Evolutionary conservation across 2,329 filamentous ascomycete species (phyloP).

Genomic region (Orbilia javanica): DNA sequence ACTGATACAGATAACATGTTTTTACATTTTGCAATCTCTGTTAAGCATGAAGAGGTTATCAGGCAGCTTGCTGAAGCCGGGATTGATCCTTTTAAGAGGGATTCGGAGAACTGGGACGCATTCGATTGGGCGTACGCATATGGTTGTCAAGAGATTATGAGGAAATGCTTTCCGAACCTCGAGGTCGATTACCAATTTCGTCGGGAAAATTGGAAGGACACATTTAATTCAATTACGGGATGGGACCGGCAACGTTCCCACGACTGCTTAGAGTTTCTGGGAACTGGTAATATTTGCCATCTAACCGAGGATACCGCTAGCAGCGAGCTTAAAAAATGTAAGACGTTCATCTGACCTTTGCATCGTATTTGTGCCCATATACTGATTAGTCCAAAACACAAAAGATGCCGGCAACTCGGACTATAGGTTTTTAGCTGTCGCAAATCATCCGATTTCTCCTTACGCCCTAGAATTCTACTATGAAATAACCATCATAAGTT

Average conservation of each 20-base stretch:
- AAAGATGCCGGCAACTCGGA: too few species aligned
- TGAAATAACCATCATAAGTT: conserved; percentile 18
- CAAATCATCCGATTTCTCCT: conserved; percentile 13
- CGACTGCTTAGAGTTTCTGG: background rate
- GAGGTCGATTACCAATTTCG: conserved; percentile 10
- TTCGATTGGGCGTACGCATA: conserved; percentile 25
- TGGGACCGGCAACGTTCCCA: conserved; percentile 15
- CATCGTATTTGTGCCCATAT: too few species aligned
- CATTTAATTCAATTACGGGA: background rate
- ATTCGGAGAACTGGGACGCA: conserved; percentile 10
- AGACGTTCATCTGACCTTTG: too few species aligned
- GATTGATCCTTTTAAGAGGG: background rate
- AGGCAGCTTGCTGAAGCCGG: background rate
- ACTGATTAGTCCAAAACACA: background rate
- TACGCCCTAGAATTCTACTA: conserved; percentile 34
- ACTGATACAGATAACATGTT: background rate
- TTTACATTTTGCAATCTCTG: background rate
- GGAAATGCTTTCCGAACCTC: conserved; percentile 20
- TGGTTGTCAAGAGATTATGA: background rate
- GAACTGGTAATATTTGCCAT: too few species aligned
- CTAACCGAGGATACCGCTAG: too few species aligned
- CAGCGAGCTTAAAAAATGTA: too few species aligned
- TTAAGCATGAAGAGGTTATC: background rate
- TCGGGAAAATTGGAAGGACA: background rate
- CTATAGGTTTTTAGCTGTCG: too few species aligned